phyloP scores from a whole-genome alignment of 495 filamentous ascomycete species.

The Neurospora sp. region DNA sequence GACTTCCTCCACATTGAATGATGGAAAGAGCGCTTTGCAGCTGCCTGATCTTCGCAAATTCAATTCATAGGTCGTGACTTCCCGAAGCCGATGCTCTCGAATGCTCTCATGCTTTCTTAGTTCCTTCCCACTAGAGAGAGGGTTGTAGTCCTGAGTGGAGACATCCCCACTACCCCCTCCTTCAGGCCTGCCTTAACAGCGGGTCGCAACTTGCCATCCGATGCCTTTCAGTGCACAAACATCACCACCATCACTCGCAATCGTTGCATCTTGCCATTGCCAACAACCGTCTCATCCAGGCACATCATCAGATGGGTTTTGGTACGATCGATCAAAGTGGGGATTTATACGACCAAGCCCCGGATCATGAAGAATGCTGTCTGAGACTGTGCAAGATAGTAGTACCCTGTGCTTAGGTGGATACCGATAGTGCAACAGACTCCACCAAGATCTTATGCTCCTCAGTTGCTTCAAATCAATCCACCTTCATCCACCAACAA shows the following conservation, averaged over 20 bases:
- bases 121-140: background rate
- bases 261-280: background rate
- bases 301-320: background rate
- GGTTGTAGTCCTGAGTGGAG: background rate
- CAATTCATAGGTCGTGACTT: background rate
- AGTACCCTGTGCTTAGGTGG: background rate
- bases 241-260: background rate
- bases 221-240: background rate
- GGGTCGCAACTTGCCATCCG: background rate
- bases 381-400: background rate
- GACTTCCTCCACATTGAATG: background rate
- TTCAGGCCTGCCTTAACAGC: background rate
- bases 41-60: background rate
- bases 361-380: background rate
- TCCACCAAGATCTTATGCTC: background rate
- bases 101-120: background rate
- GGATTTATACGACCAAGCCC: background rate
- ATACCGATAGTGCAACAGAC: background rate
- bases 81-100: background rate
- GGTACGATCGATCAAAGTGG: background rate
- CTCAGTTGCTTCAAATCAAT: background rate
- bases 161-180: background rate
- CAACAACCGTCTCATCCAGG: background rate
- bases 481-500: background rate
- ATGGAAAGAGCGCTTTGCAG: background rate